Base-by-base conservation (phyloP, 2,329 filamentous ascomycete species). In the Calonectria crousiana region DNA sequence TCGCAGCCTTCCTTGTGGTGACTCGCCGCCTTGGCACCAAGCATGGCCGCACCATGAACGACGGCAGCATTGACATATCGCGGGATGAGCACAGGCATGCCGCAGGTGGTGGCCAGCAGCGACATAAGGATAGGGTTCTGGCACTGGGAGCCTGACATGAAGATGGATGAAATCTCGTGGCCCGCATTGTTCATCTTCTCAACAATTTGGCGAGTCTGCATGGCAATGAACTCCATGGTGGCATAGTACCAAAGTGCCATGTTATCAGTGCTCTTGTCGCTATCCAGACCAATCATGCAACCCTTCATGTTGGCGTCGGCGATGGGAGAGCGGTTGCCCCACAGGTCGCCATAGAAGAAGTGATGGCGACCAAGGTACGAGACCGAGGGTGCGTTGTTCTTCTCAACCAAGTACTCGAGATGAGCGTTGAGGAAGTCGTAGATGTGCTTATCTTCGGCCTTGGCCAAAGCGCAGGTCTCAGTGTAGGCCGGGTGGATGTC, bases 101-200 rank as follows among this genome's bases (percentile, higher is more conserved):
- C 90, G 86, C 96, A 98, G 0, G 94, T 94, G 0, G 96, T 97
- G 18, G 97, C 95, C 80, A 99, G 94, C 20, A 99, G 91, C 72
- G 92, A 90, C 93, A 99, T 98, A 70, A 99, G 89, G 74, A 98
- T 92, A 41, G 93, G 92, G 85, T 99, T 99, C 86, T 98, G 96
- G 88, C 97, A 99, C 85, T 98, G 97, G 14, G 95, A 97, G 75
- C 97, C 97, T 6, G 95, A 98, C 97, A 99, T 98, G 91, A 98
- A 99, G 85, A 99, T 98, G 76, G 94, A 96, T 65, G 90, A 92
- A 84, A 99, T 96, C 78, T 91, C 88, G 86, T 99, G 97, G 13
- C 97, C 97, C 1, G 95, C 89, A 60, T 90, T 88, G 88, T 98
- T 99, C 96, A 99, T 98, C 44, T 94, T 91, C 81, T 97, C 94